Evolutionary conservation across 2,329 filamentous ascomycete genomes (phyloP), one percentile per base, ranked within the genome.

Genomic region (Claviceps monticola): DNA sequence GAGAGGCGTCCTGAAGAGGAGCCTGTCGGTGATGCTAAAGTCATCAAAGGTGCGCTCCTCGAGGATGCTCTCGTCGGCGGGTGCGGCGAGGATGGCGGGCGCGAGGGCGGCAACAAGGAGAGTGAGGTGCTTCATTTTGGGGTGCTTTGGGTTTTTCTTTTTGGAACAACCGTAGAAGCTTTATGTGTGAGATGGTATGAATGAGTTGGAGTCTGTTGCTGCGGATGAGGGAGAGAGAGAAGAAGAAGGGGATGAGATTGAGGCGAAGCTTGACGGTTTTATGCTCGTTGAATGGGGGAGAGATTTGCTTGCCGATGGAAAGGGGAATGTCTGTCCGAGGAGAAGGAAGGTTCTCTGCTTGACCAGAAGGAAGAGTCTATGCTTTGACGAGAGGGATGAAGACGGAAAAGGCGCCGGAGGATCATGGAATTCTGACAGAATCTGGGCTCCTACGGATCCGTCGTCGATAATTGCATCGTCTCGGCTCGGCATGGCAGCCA

Each of bases 1-100:
- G 3, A 79, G 68, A 0, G 66, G 61, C 43, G 68, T 59, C 46
- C 53, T 59, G 64, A 75, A 79, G 50, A 77, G 62, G 23, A 75
- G 67, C 36, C 66, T 54, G 54, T 79, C 75, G 1, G 73, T 76
- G 17, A 1, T 5, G 14, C 14, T 16, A 2, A 14, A 43, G 4
- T 21, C 16, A 17, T n/a, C 14, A 6, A 3, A 43, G 19, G 42
- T 43, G 42, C 42, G 42, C n/a, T 23, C 4, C 9, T 37, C 16
- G 46, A 36, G 26, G 7, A 21, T 29, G 13, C 9, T 48, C 34
- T 36, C 46, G 17, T 23, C 42, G 14, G 19, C 19, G 5, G 43
- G 23, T 16, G 43, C 43, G 43, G 23, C 43, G 23, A 26, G 43
- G 23, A 29, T 19, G 23, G 43, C 23, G 14, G 43, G 23, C 17